Evolutionary conservation across 768 basidiomycete genomes (phyloP).

Genomic region (Pisolithus marmoratus): DNA sequence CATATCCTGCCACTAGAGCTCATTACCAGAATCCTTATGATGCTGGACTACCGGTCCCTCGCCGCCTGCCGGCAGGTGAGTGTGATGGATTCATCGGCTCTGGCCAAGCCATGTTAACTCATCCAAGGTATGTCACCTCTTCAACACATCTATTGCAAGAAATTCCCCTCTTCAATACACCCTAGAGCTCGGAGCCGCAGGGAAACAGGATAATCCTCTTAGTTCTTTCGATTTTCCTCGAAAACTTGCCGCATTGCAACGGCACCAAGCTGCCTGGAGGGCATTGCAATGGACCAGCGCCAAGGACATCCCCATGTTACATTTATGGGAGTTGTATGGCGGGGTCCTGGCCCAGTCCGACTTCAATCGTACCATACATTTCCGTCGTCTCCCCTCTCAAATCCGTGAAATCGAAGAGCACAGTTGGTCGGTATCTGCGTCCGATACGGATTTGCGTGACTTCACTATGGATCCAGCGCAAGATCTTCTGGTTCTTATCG

Average conservation of each 20-base stretch:
- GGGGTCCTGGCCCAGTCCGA: constrained; percentile 46
- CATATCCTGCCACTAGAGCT: constrained; percentile 21
- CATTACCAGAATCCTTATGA: constrained; percentile 14
- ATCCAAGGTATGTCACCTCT: constrained; percentile 29
- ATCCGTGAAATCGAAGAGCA: constrained; percentile 41
- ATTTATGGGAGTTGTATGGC: constrained; percentile 54
- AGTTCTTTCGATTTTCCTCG: constrained; percentile 24
- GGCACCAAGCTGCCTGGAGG: constrained; percentile 36
- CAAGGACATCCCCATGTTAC: constrained; percentile 33
- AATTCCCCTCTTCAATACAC: constrained; percentile 34
- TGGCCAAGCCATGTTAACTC: not conserved
- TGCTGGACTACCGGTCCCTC: constrained; percentile 18
- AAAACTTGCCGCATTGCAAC: constrained; percentile 34
- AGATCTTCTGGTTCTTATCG: constrained; percentile 53
- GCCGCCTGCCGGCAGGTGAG: constrained; percentile 25
- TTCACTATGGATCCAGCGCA: constrained; percentile 64
- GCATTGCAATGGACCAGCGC: constrained; percentile 31
- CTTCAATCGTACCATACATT: constrained; percentile 27
- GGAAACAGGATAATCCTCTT: constrained; percentile 36
- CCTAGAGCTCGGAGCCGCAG: constrained; percentile 41
- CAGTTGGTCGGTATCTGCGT: constrained; percentile 36
- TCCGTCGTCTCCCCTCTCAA: constrained; percentile 45
- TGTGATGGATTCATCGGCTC: not conserved
- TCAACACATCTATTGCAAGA: constrained; percentile 22
- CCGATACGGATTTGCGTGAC: constrained; percentile 41